A percentile compares a stretch with the other conserved stretches of the same genome.
These are phyloP conservation scores for Iodosphaeria phyllophila DNA, from an alignment of 2,329 filamentous ascomycete species.

Conservation along the genomic window DNA sequence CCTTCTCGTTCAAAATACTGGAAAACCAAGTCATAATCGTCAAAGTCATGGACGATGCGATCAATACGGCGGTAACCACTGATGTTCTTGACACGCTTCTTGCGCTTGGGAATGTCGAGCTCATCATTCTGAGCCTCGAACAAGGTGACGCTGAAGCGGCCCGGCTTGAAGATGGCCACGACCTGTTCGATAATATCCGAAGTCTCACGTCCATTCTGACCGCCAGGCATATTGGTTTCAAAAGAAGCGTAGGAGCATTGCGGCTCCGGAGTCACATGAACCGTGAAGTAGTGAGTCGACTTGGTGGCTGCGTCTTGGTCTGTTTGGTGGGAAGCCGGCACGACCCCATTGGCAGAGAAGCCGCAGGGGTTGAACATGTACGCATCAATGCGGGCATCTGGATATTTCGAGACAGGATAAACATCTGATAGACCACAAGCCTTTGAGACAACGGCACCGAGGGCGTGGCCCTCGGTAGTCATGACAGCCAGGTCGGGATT, in stretches of 20 bases:
- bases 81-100: constrained; percentile 53
- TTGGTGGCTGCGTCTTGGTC: constrained; percentile 23
- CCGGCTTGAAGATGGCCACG: constrained; percentile 87
- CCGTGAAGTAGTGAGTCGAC: constrained; percentile 83
- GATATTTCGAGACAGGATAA: constrained; percentile 73
- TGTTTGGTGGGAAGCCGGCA: constrained; percentile 52
- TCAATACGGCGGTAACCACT: constrained; percentile 78
- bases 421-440: constrained; percentile 75
- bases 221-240: constrained; percentile 90
- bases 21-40: constrained; percentile 94
- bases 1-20: constrained; percentile 87
- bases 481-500: constrained; percentile 49
- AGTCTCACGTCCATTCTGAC: constrained; percentile 73
- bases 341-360: constrained; percentile 90
- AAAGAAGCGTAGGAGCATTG: constrained; percentile 96
- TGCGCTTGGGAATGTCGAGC: constrained; percentile 18
- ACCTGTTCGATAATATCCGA: constrained; percentile 86
- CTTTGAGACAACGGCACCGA: constrained; percentile 85
- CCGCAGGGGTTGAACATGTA: constrained; percentile 95
- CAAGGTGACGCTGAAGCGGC: constrained; percentile 91
- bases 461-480: constrained; percentile 81
- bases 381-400: constrained; percentile 82
- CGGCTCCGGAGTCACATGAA: constrained; percentile 93
- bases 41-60: constrained; percentile 90
- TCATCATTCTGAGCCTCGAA: constrained; percentile 66